Evolutionary conservation across 495 filamentous ascomycete species (phyloP).

Genomic region (Astrothelium macrocarpum): DNA sequence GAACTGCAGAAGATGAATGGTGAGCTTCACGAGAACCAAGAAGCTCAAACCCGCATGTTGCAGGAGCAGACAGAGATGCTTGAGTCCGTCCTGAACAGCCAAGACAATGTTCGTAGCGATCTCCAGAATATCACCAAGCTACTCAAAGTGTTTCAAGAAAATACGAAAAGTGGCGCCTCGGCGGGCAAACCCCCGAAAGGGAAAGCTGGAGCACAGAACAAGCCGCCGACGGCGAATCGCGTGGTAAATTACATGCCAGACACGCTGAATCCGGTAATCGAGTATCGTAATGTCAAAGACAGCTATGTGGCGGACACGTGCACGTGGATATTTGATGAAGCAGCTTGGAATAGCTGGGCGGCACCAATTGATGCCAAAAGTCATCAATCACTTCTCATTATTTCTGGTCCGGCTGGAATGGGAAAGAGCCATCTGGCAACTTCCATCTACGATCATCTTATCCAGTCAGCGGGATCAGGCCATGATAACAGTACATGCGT

Average conservation of each 20-base stretch:
- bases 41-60: constrained; percentile 9
- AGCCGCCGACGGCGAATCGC: constrained; percentile 10
- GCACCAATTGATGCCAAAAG: constrained; percentile 9
- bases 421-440: constrained; percentile 20
- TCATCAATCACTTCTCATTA: not conserved
- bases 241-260: constrained; percentile 12
- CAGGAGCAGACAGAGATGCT: constrained; percentile 16
- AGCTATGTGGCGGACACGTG: constrained; percentile 10
- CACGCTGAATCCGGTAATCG: constrained; percentile 7
- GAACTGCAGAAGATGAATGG: constrained; percentile 15
- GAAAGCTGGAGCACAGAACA: not conserved
- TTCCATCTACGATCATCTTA: constrained; percentile 9
- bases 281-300: constrained; percentile 14
- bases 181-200: not conserved
- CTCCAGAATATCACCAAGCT: constrained; percentile 3
- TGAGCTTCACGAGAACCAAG: not conserved
- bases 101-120: constrained; percentile 5
- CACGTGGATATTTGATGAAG: constrained; percentile 17
- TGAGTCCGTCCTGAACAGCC: constrained; percentile 9
- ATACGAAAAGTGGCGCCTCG: constrained; percentile 10
- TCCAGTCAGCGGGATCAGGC: not conserved
- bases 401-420: constrained; percentile 9
- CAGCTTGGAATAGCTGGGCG: constrained; percentile 12
- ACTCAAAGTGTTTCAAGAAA: constrained; percentile 12
- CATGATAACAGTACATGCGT: constrained; percentile 8